Conservation (phyloP, 192 early-diverging fungal genomes). For the Coemansia sp. region DNA sequence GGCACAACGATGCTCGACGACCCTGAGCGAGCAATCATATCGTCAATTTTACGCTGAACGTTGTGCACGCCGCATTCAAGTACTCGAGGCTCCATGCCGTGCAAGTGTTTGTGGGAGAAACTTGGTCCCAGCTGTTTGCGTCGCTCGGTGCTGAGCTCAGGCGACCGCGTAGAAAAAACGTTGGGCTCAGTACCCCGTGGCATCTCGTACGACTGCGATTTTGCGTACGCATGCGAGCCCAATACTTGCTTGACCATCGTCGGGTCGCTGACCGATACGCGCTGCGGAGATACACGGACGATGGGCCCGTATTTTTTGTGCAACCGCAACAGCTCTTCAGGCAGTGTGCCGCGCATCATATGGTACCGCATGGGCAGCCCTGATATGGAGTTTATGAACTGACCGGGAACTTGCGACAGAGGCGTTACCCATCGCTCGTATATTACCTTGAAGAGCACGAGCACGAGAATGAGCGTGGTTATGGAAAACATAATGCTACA, state of each 20-base stretch:
- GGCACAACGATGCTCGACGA: constrained; percentile 10
- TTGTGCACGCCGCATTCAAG: constrained; percentile 14
- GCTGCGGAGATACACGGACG: constrained; percentile 46
- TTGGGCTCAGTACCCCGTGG: constrained; percentile 26
- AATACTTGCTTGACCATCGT: constrained; percentile 28
- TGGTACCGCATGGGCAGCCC: constrained; percentile 50
- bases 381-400: constrained; percentile 25
- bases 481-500: constrained; percentile 37
- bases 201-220: constrained; percentile 40
- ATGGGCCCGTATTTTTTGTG: constrained; percentile 34
- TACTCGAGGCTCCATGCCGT: constrained; percentile 27
- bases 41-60: constrained; percentile 21
- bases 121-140: constrained; percentile 39
- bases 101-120: constrained; percentile 39
- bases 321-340: constrained; percentile 15
- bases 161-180: constrained; percentile 36
- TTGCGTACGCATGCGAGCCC: constrained; percentile 30
- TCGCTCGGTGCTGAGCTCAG: constrained; percentile 33
- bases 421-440: constrained; percentile 55
- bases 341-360: constrained; percentile 46
- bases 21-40: not conserved
- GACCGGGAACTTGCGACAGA: constrained; percentile 30
- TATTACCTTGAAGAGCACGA: constrained; percentile 40
- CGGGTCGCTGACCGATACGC: constrained; percentile 33
- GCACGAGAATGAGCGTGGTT: constrained; percentile 16